phyloP scores from a whole-genome alignment of 78 protist genomes.

The slime mould (Dictyostelium discoideum) region DNA sequence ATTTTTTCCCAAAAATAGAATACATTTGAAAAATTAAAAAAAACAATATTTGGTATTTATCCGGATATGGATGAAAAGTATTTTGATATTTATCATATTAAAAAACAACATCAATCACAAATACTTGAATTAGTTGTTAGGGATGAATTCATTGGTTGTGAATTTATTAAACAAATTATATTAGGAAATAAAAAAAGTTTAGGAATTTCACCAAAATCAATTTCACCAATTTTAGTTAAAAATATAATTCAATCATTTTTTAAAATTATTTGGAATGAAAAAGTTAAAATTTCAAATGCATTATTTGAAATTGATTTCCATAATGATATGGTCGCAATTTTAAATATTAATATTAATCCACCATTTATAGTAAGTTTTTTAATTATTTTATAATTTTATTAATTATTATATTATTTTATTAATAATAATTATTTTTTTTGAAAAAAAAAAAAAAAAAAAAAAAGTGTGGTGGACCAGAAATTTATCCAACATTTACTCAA shows the following conservation, averaged over 20 bases:
- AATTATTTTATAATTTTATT: neutral
- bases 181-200: neutral
- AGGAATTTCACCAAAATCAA: neutral
- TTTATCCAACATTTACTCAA: neutral
- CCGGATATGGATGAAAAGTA: neutral
- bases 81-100: neutral
- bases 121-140: neutral
- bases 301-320: slow-evolving; percentile 11
- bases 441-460: neutral
- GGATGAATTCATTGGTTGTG: slow-evolving; percentile 16
- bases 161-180: neutral
- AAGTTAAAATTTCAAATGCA: neutral
- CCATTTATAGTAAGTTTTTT: neutral
- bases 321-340: neutral
- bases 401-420: neutral
- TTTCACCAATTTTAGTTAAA: neutral
- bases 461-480: neutral
- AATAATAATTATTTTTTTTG: too few relatives aligned
- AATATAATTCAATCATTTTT: neutral
- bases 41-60: neutral
- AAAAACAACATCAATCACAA: neutral
- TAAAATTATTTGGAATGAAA: slow-evolving; percentile 15
- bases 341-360: neutral
- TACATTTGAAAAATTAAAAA: neutral
- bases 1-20: neutral